Percentiles rank a stretch among this genome's conserved stretches.
These are phyloP conservation scores for Trichoderma gracile DNA, from an alignment of 2,329 filamentous ascomycete species.

Conservation along the genomic window DNA sequence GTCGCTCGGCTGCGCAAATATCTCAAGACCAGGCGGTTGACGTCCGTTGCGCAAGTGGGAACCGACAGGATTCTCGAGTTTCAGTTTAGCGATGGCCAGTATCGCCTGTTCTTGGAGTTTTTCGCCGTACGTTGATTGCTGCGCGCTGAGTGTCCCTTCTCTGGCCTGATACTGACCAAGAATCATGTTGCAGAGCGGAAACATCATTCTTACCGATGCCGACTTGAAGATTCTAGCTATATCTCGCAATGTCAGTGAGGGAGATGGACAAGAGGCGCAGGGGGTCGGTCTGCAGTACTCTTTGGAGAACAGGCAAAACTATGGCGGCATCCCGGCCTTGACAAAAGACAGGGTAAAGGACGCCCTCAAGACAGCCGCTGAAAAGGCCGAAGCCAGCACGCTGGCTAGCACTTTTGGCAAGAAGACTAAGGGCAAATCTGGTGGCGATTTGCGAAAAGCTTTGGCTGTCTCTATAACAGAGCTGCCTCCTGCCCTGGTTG, in stretches of 20 bases:
- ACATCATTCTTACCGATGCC: conserved; percentile 87
- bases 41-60: conserved; percentile 78
- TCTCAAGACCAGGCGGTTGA: conserved; percentile 83
- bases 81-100: conserved; percentile 87
- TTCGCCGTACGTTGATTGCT: conserved; percentile 60
- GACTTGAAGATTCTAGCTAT: conserved; percentile 81
- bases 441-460: conserved; percentile 75
- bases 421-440: conserved; percentile 70
- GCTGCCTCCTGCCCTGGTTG: conserved; percentile 81
- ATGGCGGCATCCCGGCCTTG: conserved; percentile 69
- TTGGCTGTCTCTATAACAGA: conserved; percentile 84
- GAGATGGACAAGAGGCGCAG: conserved; percentile 80
- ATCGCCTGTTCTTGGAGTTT: conserved; percentile 88
- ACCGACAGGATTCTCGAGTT: conserved; percentile 93
- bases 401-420: conserved; percentile 46
- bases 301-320: conserved; percentile 82
- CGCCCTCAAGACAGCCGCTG: conserved; percentile 66
- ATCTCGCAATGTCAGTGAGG: conserved; percentile 76
- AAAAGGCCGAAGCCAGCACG: conserved; percentile 55
- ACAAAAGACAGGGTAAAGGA: conserved; percentile 70
- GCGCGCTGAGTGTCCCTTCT: no score
- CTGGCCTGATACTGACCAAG: conserved; percentile 2
- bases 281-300: conserved; percentile 76
- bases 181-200: conserved; percentile 62
- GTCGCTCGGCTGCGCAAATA: conserved; percentile 83